phyloP scores from a whole-genome alignment of 495 filamentous ascomycete genomes.

The Chaetomium fimeti region DNA sequence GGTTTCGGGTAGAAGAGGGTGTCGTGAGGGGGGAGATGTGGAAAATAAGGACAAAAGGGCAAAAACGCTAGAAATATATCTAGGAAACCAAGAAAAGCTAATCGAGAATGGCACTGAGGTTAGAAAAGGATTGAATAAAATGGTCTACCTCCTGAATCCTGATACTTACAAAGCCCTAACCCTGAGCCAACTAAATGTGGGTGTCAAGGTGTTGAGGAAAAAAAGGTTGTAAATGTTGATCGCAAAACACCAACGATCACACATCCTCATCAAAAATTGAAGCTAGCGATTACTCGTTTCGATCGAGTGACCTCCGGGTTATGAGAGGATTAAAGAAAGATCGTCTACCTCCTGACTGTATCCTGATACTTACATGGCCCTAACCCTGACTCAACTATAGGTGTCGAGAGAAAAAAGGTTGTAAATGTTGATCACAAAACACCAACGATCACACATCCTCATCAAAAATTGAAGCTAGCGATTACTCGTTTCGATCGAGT shows the following conservation, averaged over 20 bases:
- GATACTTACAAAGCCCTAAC: too few species aligned
- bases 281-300: conserved; percentile 35
- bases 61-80: too few species aligned
- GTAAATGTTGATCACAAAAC: not conserved
- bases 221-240: not conserved
- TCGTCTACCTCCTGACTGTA: not conserved
- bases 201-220: not conserved
- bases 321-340: too few species aligned
- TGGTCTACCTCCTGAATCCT: too few species aligned
- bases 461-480: conserved; percentile 28
- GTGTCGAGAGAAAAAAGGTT: not conserved
- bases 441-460: not conserved
- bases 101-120: too few species aligned
- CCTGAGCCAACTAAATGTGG: too few species aligned
- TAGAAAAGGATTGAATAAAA: too few species aligned
- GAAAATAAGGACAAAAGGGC: too few species aligned
- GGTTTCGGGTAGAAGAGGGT: too few species aligned
- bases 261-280: conserved; percentile 11
- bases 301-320: conserved; percentile 15
- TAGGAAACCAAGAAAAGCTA: too few species aligned
- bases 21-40: too few species aligned
- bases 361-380: too few species aligned
- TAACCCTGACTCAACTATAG: not conserved
- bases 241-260: not conserved
- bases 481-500: conserved; percentile 35